Conservation (phyloP, 2,329 filamentous ascomycete species). For the Davidsoniella neocaledoniae region DNA sequence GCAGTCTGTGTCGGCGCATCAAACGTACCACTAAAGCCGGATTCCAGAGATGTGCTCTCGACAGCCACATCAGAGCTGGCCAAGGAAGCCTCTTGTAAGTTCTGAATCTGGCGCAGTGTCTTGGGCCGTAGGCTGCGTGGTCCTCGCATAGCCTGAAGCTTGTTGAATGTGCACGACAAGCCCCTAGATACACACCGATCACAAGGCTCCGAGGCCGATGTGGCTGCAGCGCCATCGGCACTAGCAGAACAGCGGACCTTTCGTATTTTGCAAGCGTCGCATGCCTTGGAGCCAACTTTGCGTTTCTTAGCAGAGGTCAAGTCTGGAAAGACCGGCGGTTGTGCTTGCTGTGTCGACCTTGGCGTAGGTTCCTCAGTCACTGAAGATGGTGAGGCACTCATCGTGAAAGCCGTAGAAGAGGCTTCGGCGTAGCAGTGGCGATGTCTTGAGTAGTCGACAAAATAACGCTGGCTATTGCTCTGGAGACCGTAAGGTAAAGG, state of each 20-base stretch:
- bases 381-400: neutral
- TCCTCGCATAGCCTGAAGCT: slow-evolving; percentile 26
- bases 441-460: no score
- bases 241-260: slow-evolving; percentile 30
- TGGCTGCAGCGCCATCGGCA: slow-evolving; percentile 19
- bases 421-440: no score
- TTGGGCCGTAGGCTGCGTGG: slow-evolving; percentile 29
- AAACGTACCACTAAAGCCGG: neutral
- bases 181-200: slow-evolving; percentile 26
- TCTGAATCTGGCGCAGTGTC: slow-evolving; percentile 26
- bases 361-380: neutral
- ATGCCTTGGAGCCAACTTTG: slow-evolving; percentile 19
- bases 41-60: neutral
- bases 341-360: neutral
- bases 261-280: slow-evolving; percentile 35
- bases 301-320: slow-evolving; percentile 6
- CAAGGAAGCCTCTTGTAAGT: neutral
- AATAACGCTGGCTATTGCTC: no score
- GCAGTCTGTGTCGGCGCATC: neutral
- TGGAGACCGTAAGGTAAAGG: no score
- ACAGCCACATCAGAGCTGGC: neutral
- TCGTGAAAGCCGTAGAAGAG: neutral
- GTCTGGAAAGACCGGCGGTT: neutral
- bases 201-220: slow-evolving; percentile 21
- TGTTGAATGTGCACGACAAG: slow-evolving; percentile 34